Conservation (phyloP, 2,329 filamentous ascomycete genomes). For the Plenodomus biglobosus region DNA sequence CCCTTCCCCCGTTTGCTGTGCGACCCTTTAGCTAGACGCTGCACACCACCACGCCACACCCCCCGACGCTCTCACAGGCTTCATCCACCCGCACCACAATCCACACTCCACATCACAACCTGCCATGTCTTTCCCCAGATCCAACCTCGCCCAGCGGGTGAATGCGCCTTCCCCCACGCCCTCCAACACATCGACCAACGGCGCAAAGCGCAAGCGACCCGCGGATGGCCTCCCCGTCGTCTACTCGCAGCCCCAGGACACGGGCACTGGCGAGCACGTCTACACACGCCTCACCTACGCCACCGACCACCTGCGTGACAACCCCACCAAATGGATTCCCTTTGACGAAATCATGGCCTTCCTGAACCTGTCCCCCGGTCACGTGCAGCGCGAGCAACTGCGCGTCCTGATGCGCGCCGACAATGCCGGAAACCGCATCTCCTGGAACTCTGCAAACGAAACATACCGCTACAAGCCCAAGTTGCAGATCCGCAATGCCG, state of each 20-base stretch:
- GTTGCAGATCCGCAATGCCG: slow-evolving; percentile 77
- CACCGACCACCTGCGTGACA: slow-evolving; percentile 63
- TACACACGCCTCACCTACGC: slow-evolving; percentile 88
- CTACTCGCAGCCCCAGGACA: slow-evolving; percentile 76
- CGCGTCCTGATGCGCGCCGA: slow-evolving; percentile 63
- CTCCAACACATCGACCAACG: slow-evolving; percentile 41
- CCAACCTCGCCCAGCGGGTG: slow-evolving; percentile 34
- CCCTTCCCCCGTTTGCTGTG: slow-evolving; percentile 17
- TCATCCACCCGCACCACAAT: slow-evolving; percentile 1
- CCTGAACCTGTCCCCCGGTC: slow-evolving; percentile 67
- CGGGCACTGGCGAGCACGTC: slow-evolving; percentile 75
- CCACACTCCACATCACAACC: slow-evolving; percentile 3
- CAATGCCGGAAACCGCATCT: slow-evolving; percentile 63
- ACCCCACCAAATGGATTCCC: slow-evolving; percentile 63
- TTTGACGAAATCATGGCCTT: slow-evolving; percentile 80
- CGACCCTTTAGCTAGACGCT: slow-evolving; percentile 40
- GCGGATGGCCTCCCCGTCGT: slow-evolving; percentile 50
- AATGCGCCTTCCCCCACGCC: slow-evolving; percentile 65
- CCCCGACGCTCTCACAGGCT: background rate
- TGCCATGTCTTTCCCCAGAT: slow-evolving; percentile 43
- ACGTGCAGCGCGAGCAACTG: slow-evolving; percentile 60
- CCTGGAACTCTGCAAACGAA: slow-evolving; percentile 60
- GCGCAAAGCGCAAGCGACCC: slow-evolving; percentile 61
- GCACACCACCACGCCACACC: slow-evolving; percentile 15
- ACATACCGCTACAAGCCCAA: slow-evolving; percentile 82